Percentiles rank a stretch among this genome's conserved stretches.
phyloP scores from a whole-genome alignment of 2,329 filamentous ascomycete genomes.

The Endoconidiophora polonica region DNA sequence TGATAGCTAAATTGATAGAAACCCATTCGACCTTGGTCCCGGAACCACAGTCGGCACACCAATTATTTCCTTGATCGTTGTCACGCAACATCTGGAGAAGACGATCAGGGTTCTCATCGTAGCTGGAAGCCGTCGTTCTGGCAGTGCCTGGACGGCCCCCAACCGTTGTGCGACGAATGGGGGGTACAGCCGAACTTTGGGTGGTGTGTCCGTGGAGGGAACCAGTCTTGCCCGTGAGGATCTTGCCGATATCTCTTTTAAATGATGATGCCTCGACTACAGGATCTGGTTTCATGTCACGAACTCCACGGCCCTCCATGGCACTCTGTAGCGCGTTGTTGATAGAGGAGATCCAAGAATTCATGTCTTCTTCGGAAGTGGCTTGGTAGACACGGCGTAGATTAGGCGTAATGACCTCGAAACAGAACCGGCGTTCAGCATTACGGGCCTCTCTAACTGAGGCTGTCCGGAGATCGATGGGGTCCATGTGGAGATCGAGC shows the following conservation, averaged over 20 bases:
- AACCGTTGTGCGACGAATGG: conserved; percentile 76
- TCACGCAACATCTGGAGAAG: conserved; percentile 76
- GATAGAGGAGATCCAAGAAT: conserved; percentile 86
- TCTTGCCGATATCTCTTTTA: conserved; percentile 77
- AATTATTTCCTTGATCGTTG: conserved; percentile 79
- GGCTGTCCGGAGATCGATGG: conserved; percentile 90
- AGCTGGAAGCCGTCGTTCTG: conserved; percentile 51
- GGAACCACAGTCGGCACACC: conserved; percentile 89
- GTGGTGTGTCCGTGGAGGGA: conserved; percentile 42
- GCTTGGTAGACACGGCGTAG: conserved; percentile 95
- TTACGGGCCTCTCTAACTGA: conserved; percentile 92
- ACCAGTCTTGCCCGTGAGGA: conserved; percentile 80
- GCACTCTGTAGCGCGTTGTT: conserved; percentile 96
- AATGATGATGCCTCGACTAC: conserved; percentile 33
- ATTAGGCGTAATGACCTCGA: conserved; percentile 93
- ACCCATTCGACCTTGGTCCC: conserved; percentile 95
- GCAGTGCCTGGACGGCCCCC: conserved; percentile 65
- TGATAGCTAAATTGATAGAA: conserved; percentile 90
- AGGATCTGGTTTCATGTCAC: conserved; percentile 29
- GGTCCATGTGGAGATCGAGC: conserved; percentile 92
- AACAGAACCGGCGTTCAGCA: conserved; percentile 88
- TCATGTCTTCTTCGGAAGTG: conserved; percentile 96
- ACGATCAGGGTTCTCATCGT: conserved; percentile 70
- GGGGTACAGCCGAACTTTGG: conserved; percentile 34
- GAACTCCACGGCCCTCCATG: conserved; percentile 61